Evolutionary conservation across 495 filamentous ascomycete genomes (phyloP).

Genomic region (Sordaria brevicollis): DNA sequence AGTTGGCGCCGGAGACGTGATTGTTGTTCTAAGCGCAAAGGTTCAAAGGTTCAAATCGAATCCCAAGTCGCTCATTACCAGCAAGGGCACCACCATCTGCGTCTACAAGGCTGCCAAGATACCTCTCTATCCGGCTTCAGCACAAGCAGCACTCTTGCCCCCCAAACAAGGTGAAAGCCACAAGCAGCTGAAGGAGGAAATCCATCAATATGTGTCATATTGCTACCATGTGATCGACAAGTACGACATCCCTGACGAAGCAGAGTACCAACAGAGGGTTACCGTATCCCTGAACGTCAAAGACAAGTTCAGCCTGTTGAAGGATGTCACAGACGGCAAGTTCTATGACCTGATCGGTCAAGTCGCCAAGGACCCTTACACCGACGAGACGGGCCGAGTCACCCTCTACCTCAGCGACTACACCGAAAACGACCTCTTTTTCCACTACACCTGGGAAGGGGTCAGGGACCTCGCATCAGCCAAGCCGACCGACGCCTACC

Average conservation of each 20-base stretch:
- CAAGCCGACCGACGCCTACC: slow-evolving; percentile 13
- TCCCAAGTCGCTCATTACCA: slow-evolving; percentile 29
- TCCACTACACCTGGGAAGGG: slow-evolving; percentile 41
- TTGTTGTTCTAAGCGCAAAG: slow-evolving; percentile 31
- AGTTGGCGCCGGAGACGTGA: slow-evolving; percentile 26
- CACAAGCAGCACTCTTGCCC: slow-evolving; percentile 18
- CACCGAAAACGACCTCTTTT: slow-evolving; percentile 55
- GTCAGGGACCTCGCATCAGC: slow-evolving; percentile 22
- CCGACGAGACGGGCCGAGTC: slow-evolving; percentile 31
- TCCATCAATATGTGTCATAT: slow-evolving; percentile 30
- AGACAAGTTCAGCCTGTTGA: slow-evolving; percentile 53
- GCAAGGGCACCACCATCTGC: slow-evolving; percentile 21
- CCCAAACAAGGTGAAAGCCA: background rate
- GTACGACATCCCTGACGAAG: slow-evolving; percentile 30
- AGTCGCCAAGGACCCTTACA: slow-evolving; percentile 54
- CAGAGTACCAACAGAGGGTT: slow-evolving; percentile 33
- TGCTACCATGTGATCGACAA: slow-evolving; percentile 32
- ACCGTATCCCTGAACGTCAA: slow-evolving; percentile 29
- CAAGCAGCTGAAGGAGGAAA: slow-evolving; percentile 8
- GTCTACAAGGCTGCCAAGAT: slow-evolving; percentile 31
- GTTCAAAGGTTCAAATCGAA: slow-evolving; percentile 9
- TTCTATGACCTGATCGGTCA: slow-evolving; percentile 70
- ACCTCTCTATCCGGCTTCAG: slow-evolving; percentile 26
- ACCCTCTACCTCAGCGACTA: slow-evolving; percentile 83
- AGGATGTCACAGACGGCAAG: slow-evolving; percentile 44